Conservation (phyloP, 2,329 filamentous ascomycete species). For the Aspergillus texensis region DNA sequence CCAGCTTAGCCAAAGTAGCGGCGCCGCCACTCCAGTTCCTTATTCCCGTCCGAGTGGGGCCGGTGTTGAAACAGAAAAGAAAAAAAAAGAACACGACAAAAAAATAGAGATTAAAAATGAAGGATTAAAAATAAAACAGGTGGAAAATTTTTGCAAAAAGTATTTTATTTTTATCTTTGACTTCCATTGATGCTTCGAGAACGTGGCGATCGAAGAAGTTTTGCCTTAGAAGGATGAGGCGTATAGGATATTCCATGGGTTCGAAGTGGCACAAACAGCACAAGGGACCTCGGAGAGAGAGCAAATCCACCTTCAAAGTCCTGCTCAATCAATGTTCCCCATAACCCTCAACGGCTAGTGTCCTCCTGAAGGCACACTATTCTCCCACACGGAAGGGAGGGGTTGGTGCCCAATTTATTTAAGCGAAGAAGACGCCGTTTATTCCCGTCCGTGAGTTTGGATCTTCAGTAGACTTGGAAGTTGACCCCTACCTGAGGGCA, state of each 20-base stretch:
- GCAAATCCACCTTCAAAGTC: neutral
- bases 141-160: no score
- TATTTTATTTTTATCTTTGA: neutral
- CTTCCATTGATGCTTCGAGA: constrained; percentile 3
- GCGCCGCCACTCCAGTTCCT: constrained; percentile 27
- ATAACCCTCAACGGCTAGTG: neutral
- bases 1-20: constrained; percentile 16
- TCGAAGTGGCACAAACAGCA: neutral
- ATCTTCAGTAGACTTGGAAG: neutral
- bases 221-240: neutral
- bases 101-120: neutral
- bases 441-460: constrained; percentile 16
- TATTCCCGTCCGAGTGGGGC: constrained; percentile 24
- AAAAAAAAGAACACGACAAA: neutral
- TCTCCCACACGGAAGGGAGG: constrained; percentile 19
- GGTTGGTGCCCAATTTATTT: constrained; percentile 25
- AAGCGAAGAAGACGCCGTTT: constrained; percentile 23
- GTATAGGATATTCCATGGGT: neutral
- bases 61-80: constrained; percentile 18
- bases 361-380: neutral
- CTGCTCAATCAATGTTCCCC: neutral
- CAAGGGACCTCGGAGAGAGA: neutral
- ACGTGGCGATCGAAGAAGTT: neutral
- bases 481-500: neutral
- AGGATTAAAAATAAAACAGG: constrained; percentile 4